Base-by-base conservation (phyloP, 257 asterid genomes). In the Voacanga thouarsii region DNA sequence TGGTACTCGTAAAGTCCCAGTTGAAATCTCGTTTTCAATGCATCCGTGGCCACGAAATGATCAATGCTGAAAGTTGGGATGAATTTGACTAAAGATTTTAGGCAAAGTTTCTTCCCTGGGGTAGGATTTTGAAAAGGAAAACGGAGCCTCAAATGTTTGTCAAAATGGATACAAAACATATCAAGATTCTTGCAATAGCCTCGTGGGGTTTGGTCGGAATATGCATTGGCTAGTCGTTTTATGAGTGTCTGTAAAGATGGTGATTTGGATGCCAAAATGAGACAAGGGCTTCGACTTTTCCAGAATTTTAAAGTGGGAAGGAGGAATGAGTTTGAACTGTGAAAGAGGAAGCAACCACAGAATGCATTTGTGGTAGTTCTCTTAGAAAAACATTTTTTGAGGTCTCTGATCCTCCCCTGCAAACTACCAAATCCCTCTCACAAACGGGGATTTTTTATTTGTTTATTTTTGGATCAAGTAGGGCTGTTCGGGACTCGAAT, bases 181-280 rank as follows among this genome's bases (percentile, higher is more conserved):
- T 51, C 6, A 51, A 51, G 57, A 51, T 16, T 43, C 47, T 43
- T 43, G 15, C 61, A 0, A 55, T 55, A 0, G 24, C 61, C n/a
- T 18, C n/a, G 61, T 21, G 61, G 61, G 61, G 24, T 55, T 55
- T 55, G 61, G 61, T 55, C 61, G 61, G 61, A 55, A 55, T 18
- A 21, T 55, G 61, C 82, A 76, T 79, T 73, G 89, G 80, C 86
- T 82, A 72, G 45, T 61, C 68, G 33, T 85, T 81, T 76, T 77
- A 69, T 51, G 71, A 72, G 75, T 23, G 51, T 77, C 71, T 80
- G 77, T 66, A 69, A 72, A 77, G 92, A 89, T 53, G 77, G 82
- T 43, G 91, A 86, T 86, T 76, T 86, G 37, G 83, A 77, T 65
- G 64, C 72, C 68, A 71, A 82, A 78, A 47, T 77, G 75, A 72